phyloP scores from a whole-genome alignment of 768 basidiomycete genomes.

The Suillus luteus region DNA sequence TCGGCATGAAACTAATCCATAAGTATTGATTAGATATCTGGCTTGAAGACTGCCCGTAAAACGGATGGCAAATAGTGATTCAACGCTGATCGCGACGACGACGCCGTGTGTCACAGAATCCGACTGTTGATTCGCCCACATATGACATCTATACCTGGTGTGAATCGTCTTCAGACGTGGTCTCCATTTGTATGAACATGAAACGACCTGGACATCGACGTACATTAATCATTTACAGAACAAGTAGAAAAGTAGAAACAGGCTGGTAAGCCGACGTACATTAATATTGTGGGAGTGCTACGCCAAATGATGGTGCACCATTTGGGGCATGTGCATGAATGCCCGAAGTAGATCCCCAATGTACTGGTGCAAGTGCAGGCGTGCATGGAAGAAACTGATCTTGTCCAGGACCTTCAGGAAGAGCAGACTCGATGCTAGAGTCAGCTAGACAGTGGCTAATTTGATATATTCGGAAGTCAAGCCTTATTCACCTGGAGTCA shows the following conservation, averaged over 20 bases:
- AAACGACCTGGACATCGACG: conserved; percentile 55
- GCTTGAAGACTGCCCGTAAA: conserved; percentile 94
- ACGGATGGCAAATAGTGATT: conserved; percentile 92
- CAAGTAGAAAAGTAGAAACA: background rate
- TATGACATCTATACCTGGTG: conserved; percentile 88
- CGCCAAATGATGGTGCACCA: background rate
- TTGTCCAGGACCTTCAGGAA: conserved; percentile 22
- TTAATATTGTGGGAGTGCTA: conserved; percentile 32
- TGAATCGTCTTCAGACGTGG: conserved; percentile 96
- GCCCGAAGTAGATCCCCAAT: conserved; percentile 35
- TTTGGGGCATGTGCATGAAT: conserved; percentile 22
- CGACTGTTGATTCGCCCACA: conserved; percentile 86
- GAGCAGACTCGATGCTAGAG: conserved; percentile 10
- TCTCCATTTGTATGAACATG: conserved; percentile 99
- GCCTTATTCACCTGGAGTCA: too few relatives aligned
- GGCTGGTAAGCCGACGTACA: conserved; percentile 31
- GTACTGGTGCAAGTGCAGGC: conserved; percentile 20
- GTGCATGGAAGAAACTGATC: conserved; percentile 25
- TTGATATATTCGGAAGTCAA: conserved; percentile 18
- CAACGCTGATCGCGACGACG: conserved; percentile 60
- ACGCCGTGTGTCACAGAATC: conserved; percentile 77
- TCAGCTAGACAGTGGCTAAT: conserved; percentile 2
- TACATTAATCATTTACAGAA: background rate
- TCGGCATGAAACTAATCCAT: conserved; percentile 98
- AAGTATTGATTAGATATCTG: conserved; percentile 91